Base-by-base conservation (phyloP, 2,329 filamentous ascomycete species). In the Penicillium sp. region DNA sequence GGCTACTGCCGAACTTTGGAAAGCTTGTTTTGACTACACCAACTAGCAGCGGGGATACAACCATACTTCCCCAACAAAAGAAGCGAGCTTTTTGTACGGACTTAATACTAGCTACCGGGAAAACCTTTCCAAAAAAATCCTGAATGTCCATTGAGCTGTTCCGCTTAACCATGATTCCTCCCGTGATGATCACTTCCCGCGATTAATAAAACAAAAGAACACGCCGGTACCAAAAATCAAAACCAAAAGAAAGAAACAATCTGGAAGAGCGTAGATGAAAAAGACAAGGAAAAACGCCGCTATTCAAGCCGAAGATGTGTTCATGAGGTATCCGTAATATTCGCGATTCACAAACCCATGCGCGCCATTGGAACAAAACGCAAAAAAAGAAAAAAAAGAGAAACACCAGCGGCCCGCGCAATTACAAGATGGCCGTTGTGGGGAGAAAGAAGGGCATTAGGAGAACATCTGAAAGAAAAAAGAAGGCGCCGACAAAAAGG, bases 261-360 rank as follows among this genome's bases (percentile, higher is more conserved):
- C 16, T 38, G 8, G 34, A 38, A 23, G 5, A 47, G 19, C 5
- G 19, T 3, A n/a, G 29, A 47, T 34, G 13, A 34, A 47, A 47
- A 47, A 36, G 31, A 36, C 13, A 48, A 44, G 38, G 50, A 15
- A 31, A 34, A 54, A 60, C 61, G 54, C 60, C 61, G 27, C 19
- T 49, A 27, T 56, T 43, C 43, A 36, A 48, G 44, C 25, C n/a
- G 29, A 55, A 27, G 11, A 36, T 48, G 31, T 38, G 49, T 34
- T 40, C 45, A 29, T 49, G 23, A 54, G 50, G 50, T 57, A 60
- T 60, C 60, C 58, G 46, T 52, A 39, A 44, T 55, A 33, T 51
- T 40, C 49, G 49, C 55, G 58, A 43, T 52, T 49, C 34, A 43
- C 50, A 61, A 55, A 31, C 44, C 50, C 38, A 36, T 6, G n/a